A percentile compares a stretch with the other conserved stretches of the same genome.
Evolutionary conservation across 352 stramenopile species (phyloP).

Genomic region (Globisporangium nunn): DNA sequence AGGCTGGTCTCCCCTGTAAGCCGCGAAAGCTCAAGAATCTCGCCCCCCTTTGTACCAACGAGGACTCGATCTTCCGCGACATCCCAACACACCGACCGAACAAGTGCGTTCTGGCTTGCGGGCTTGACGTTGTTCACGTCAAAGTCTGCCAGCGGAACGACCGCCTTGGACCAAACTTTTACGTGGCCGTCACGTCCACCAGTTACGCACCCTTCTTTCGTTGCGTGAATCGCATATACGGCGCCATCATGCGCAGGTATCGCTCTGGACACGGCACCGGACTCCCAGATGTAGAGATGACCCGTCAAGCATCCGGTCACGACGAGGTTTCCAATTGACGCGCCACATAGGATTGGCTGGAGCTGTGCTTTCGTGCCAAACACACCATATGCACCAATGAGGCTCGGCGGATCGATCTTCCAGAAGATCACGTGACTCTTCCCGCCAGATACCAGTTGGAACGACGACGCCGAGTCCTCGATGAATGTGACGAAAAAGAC

Average conservation of each 20-base stretch:
- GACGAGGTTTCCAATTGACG: slow-evolving; percentile 38
- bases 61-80: slow-evolving; percentile 59
- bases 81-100: slow-evolving; percentile 67
- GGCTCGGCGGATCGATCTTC: slow-evolving; percentile 39
- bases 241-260: slow-evolving; percentile 62
- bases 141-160: slow-evolving; percentile 55
- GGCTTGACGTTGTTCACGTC: slow-evolving; percentile 46
- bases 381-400: slow-evolving; percentile 47
- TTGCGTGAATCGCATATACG: slow-evolving; percentile 63
- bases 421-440: slow-evolving; percentile 71
- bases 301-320: slow-evolving; percentile 58
- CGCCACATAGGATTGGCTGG: slow-evolving; percentile 54
- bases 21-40: slow-evolving; percentile 61
- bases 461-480: slow-evolving; percentile 34
- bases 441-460: slow-evolving; percentile 51
- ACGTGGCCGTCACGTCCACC: slow-evolving; percentile 60
- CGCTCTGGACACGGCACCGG: slow-evolving; percentile 38
- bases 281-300: slow-evolving; percentile 73
- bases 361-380: slow-evolving; percentile 52
- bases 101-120: slow-evolving; percentile 30
- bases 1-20: slow-evolving; percentile 51
- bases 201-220: slow-evolving; percentile 41
- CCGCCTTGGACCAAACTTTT: slow-evolving; percentile 52
- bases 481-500: slow-evolving; percentile 63
- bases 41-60: slow-evolving; percentile 55